These are phyloP conservation scores for Sporormia fimetaria DNA, from an alignment of 495 filamentous ascomycete species.

Conservation along the genomic window DNA sequence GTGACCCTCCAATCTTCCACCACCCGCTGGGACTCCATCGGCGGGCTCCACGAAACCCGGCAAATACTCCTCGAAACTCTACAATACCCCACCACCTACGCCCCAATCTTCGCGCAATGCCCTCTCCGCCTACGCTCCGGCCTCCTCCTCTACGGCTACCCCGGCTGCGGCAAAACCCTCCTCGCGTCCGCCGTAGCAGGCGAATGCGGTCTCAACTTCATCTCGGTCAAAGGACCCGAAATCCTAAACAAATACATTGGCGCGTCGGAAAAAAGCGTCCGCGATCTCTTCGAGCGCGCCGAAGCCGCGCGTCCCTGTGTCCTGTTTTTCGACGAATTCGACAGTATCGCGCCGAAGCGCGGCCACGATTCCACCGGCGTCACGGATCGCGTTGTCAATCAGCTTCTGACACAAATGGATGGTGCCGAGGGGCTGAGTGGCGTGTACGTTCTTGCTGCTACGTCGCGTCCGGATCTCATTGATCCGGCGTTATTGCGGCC, in stretches of 20 bases:
- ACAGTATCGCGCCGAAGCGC: constrained; percentile 91
- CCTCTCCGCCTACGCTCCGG: constrained; percentile 87
- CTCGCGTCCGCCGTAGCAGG: constrained; percentile 88
- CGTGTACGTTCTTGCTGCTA: constrained; percentile 92
- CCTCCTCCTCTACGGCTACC: constrained; percentile 84
- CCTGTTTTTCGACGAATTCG: constrained; percentile 97
- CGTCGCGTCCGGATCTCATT: constrained; percentile 80
- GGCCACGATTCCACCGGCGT: constrained; percentile 95
- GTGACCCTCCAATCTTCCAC: constrained; percentile 84
- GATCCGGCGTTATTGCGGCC: constrained; percentile 85
- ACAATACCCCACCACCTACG: constrained; percentile 95
- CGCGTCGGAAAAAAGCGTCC: constrained; percentile 85
- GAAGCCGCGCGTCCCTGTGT: constrained; percentile 82
- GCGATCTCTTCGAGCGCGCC: constrained; percentile 88
- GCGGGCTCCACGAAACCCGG: constrained; percentile 74
- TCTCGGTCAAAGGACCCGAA: constrained; percentile 94
- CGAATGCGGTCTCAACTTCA: constrained; percentile 95
- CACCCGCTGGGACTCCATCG: constrained; percentile 81
- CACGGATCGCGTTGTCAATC: constrained; percentile 96
- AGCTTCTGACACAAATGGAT: constrained; percentile 97
- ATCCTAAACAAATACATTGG: constrained; percentile 98
- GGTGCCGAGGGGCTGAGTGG: constrained; percentile 89
- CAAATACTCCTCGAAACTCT: constrained; percentile 83
- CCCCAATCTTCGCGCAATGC: constrained; percentile 92
- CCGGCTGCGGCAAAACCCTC: constrained; percentile 91